Conservation (phyloP, 345 rosid genomes). For the Sisymbrium altissimum region DNA sequence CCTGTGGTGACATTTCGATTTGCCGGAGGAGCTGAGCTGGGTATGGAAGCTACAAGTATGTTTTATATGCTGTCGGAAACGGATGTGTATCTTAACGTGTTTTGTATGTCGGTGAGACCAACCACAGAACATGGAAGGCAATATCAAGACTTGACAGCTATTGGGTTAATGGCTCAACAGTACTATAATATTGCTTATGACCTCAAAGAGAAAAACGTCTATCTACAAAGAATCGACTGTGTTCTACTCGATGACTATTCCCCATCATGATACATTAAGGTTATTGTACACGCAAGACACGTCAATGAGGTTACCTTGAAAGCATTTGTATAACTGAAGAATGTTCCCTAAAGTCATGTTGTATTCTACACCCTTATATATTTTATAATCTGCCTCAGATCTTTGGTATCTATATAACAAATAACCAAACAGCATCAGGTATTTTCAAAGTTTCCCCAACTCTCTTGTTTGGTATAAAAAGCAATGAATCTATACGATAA, state of each 20-base stretch:
- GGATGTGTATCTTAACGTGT: slow-evolving; percentile 21
- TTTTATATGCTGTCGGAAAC: slow-evolving; percentile 37
- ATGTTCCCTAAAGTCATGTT: too few relatives aligned
- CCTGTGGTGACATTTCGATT: slow-evolving; percentile 51
- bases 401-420: too few relatives aligned
- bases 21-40: slow-evolving; percentile 50
- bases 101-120: slow-evolving; percentile 48
- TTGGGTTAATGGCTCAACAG: slow-evolving; percentile 36
- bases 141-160: slow-evolving; percentile 32
- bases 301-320: background rate
- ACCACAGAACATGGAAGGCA: slow-evolving; percentile 21
- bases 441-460: background rate
- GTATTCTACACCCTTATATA: too few relatives aligned
- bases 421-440: background rate
- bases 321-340: background rate
- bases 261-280: slow-evolving; percentile 3
- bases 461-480: background rate
- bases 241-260: slow-evolving; percentile 32
- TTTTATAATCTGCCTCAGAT: too few relatives aligned
- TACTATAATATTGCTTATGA: slow-evolving; percentile 30
- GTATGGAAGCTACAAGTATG: slow-evolving; percentile 43
- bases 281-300: background rate
- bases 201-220: slow-evolving; percentile 8
- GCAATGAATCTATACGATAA: background rate
- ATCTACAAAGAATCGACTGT: slow-evolving; percentile 34